phyloP scores from a whole-genome alignment of 495 filamentous ascomycete species.

The Neurospora tetraspora region DNA sequence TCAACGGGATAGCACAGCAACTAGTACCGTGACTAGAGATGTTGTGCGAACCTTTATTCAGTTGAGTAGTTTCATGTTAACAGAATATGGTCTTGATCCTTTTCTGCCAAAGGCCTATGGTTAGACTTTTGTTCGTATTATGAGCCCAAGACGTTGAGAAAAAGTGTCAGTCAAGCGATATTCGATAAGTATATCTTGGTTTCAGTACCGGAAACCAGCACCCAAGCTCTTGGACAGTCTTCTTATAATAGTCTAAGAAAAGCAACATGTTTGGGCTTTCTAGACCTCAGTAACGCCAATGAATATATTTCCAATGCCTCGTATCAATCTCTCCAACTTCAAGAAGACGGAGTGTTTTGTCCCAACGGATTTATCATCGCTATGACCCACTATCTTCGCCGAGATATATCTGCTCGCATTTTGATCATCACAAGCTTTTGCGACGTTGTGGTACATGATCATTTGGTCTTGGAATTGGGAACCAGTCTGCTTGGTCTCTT shows the following conservation, averaged over 20 bases:
- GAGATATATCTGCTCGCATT: not conserved
- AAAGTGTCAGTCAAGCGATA: not conserved
- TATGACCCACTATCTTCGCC: no score
- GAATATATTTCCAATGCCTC: not conserved
- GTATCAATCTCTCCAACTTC: not conserved
- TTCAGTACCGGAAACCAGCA: not conserved
- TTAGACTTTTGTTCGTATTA: not conserved
- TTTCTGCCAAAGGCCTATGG: not conserved
- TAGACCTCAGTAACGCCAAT: not conserved
- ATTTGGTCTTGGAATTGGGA: not conserved
- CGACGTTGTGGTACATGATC: not conserved
- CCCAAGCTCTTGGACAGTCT: not conserved
- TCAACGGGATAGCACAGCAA: not conserved
- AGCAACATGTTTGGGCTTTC: not conserved
- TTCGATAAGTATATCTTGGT: not conserved
- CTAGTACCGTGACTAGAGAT: not conserved
- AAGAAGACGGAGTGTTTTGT: not conserved
- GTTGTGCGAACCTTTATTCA: not conserved
- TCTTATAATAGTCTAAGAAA: not conserved
- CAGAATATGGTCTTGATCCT: no score
- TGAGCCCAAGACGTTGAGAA: not conserved
- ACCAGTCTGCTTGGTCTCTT: not conserved
- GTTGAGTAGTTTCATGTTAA: not conserved
- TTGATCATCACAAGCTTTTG: not conserved
- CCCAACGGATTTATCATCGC: no score